Base-by-base conservation (phyloP, 1,284 basidiomycete genomes). In the Tremellales sp. region DNA sequence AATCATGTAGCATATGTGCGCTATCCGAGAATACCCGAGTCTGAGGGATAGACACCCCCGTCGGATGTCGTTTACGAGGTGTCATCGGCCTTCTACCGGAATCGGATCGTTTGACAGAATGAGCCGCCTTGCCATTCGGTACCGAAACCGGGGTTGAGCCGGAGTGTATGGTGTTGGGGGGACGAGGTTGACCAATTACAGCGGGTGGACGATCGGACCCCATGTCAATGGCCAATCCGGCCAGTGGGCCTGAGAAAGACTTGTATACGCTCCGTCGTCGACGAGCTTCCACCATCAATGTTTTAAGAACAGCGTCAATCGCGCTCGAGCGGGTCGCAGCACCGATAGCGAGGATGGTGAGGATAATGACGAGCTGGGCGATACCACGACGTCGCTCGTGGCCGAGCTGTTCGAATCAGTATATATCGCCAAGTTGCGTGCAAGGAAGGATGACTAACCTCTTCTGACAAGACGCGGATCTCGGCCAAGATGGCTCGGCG, bases 371-470 rank as follows among this genome's bases (percentile, higher is more conserved):
- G 2, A 73, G 59, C 45, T 74, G 72, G 8, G 62, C 65, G 17
- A 71, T 53, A 12, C 62, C 64, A 8, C 69, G 57, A 7, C 71
- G 61, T 17, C 69, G 58, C 46, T 73, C 72, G 48, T 62, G 72
- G 1, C 60, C 54, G 13, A 70, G 57, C 60, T 62, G 24, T 7
- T n/a, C n/a, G n/a, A 12, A 26, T 53, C 29, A 36, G 45, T 40
- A 8, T 17, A 10, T 17, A 11, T 19, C 40, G 6, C 22, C n/a
- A n/a, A n/a, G n/a, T n/a, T n/a, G n/a, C n/a, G n/a, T n/a, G n/a
- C n/a, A n/a, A 24, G 21, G 4, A 31, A 31, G 40, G 33, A 19
- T 23, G 8, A 40, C 59, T 45, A 23, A 69, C 60, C 52, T 73
- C 70, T 40, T 70, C 61, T 3, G 64, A 52, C 3, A 74, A 46